Evolutionary conservation across 1,284 basidiomycete species (phyloP), one percentile per base, ranked within the genome.

Genomic region (Ceraceosorus guamensis): DNA sequence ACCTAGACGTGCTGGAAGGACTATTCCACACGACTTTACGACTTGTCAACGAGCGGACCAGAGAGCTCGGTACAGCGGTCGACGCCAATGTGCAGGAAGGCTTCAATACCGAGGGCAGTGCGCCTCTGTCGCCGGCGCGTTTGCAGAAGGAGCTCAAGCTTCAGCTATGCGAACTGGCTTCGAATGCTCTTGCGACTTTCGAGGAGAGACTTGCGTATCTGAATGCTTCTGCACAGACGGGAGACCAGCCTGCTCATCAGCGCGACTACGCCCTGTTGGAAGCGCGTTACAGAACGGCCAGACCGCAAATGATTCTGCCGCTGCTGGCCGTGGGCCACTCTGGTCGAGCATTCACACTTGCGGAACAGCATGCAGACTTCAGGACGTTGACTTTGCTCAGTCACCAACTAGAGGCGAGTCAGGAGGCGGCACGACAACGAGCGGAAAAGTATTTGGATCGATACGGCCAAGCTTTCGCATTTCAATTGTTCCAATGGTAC

Each of bases 351-450:
- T 91, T 90, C 75, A 76, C 79, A 6, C 82, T 95, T 1, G 90
- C 91, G 2, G 89, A 93, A 68, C 81, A 86, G 62, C 91, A 91
- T 73, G 81, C 81, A 30, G 91, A 95, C 75, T 95, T 88, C 78
- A 79, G 82, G 11, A 88, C 84, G 39, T 82, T 96, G 7, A 89
- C 87, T 18, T 83, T 86, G 45, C 81, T 96, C 4, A 91, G 88
- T 76, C 39, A 41, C 16, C 39, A 3, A 16, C 84, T 89, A 72
- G 82, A 83, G 70, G 56, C 74, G 59, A 11, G 31, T 4, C 71
- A 45, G 62, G 72, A 7, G 46, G 66, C 59, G 10, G 76, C 77
- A 1, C 52, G 65, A 1, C 69, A 70, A 0, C 66, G 76, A 18
- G 65, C 80, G 10, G 76, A 87, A 66, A 75, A 76, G 3, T 97